phyloP scores from a whole-genome alignment of 371 early-diverging fungal genomes.

The Syncephalastrum contaminatum region DNA sequence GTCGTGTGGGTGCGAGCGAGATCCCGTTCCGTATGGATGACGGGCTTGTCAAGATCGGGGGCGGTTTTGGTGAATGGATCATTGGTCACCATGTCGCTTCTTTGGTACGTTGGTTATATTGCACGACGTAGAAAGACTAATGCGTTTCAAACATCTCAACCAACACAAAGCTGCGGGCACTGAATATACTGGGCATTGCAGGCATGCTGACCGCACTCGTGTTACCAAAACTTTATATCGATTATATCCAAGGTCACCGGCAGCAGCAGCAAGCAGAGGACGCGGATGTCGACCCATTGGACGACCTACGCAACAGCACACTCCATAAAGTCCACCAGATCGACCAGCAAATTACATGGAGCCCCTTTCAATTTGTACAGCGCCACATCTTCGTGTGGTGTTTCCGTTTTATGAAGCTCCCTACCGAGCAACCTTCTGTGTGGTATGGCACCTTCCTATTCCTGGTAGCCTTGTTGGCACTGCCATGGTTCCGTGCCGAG shows the following conservation, averaged over 20 bases:
- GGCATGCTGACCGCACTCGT: conserved; percentile 18
- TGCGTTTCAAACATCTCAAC: neutral
- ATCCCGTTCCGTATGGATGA: conserved; percentile 66
- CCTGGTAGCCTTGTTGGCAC: conserved; percentile 43
- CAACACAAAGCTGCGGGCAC: conserved; percentile 18
- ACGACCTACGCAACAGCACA: conserved; percentile 1
- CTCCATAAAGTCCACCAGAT: conserved; percentile 31
- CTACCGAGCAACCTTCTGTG: conserved; percentile 27
- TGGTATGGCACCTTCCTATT: conserved; percentile 48
- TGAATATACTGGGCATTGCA: conserved; percentile 19
- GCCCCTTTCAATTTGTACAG: conserved; percentile 21
- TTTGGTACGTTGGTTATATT: conserved; percentile 30
- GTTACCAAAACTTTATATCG: conserved; percentile 33
- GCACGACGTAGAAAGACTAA: neutral
- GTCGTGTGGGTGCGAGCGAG: conserved; percentile 37
- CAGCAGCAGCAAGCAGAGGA: conserved; percentile 21
- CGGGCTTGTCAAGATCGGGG: conserved; percentile 55
- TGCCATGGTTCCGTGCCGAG: conserved; percentile 54
- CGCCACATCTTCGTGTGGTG: conserved; percentile 24
- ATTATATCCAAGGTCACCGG: conserved; percentile 15
- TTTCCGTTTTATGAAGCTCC: conserved; percentile 25
- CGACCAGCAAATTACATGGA: conserved; percentile 11
- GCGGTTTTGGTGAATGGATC: conserved; percentile 74
- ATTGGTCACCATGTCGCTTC: conserved; percentile 58
- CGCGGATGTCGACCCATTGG: conserved; percentile 11